These are phyloP conservation scores for Hanseniaspora lachancei DNA, from an alignment of 805 yeast species.

Conservation along the genomic window DNA sequence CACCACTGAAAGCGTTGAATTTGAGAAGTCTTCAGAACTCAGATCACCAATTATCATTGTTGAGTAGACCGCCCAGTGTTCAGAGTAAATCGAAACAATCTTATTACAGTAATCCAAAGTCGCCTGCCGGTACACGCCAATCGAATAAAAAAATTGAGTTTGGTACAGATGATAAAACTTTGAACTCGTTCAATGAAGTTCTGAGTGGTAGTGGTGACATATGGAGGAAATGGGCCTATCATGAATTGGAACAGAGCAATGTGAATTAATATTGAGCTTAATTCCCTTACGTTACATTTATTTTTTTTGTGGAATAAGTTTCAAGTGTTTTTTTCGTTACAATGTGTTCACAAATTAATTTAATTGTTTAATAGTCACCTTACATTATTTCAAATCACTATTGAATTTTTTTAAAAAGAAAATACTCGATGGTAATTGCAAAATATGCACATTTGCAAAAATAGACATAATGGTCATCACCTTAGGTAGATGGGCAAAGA, in stretches of 20 bases:
- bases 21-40: background rate
- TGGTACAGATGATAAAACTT: constrained; percentile 32
- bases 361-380: no score
- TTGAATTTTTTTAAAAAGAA: no score
- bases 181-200: constrained; percentile 58
- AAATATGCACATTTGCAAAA: no score
- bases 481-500: no score
- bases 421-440: no score
- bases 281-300: background rate
- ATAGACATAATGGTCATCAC: no score
- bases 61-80: background rate
- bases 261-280: background rate
- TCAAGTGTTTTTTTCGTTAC: background rate
- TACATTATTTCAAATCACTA: no score
- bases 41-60: background rate
- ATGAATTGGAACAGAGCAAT: constrained; percentile 37
- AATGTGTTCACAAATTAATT: background rate
- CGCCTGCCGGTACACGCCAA: background rate
- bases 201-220: constrained; percentile 71
- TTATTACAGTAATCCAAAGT: background rate
- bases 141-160: constrained; percentile 19
- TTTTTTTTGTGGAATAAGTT: background rate
- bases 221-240: constrained; percentile 74
- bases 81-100: background rate
- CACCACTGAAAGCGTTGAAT: background rate